Evolutionary conservation across 805 yeast genomes (phyloP), one percentile per base, ranked within the genome.

Genomic region (Wickerhamomyces xylosicus): DNA sequence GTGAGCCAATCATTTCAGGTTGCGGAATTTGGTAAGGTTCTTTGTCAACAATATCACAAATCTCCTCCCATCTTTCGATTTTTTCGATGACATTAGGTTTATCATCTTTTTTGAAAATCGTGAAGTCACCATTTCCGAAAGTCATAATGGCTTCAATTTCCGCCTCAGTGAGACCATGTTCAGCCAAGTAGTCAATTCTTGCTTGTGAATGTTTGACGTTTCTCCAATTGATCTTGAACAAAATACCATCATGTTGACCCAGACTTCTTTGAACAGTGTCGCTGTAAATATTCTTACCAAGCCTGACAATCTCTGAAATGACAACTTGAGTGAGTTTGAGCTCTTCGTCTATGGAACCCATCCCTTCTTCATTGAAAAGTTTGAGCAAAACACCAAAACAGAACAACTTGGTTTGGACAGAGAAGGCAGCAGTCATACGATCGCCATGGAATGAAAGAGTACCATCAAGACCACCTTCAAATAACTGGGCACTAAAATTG

Each of bases 271-370:
- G 69, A 5, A 64, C 59, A n/a, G 56, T 53, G 1, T 57, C 51
- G 9, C 56, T 56, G 45, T 61, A 72, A 1, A 69, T 58, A 36
- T 66, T 61, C 36, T 64, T 66, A 22, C 72, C 53, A 33, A 77
- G 59, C 3, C 61, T 54, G 15, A 75, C 56, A 2, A 75, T 38
- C 41, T 69, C 71, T 20, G 70, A 71, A 35, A 73, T 59, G 4
- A 76, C 59, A 1, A 57, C 50, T 21, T 57, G 56, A 5, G 69
- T 69, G 3, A 63, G 44, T n/a, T 51, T 47, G 15, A 51, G 46
- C 4, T 47, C 41, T 8, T 47, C 54, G 13, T 52, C 42, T 4
- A 54, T 43, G n/a, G 49, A 33, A 8, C 34, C 43, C 15, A 62
- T 55, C 0, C 56, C 39, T 1, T 53, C 51, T 18, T 52, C 50